Base-by-base conservation (phyloP, 2,329 filamentous ascomycete genomes). In the Tolypocladium tundrense region DNA sequence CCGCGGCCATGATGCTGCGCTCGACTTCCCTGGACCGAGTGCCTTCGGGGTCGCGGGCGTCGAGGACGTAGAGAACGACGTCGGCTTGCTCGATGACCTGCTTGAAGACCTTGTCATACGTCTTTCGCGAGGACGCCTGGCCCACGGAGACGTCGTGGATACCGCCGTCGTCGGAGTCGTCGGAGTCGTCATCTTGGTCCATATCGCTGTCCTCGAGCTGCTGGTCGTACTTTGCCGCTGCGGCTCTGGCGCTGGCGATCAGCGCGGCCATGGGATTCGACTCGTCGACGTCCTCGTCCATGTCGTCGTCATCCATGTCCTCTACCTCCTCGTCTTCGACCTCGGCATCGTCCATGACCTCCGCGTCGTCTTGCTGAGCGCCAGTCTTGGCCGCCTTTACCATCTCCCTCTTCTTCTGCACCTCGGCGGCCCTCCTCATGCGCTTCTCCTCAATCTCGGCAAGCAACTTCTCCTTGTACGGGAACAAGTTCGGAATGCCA, bases 101-200 rank as follows among this genome's bases (percentile, higher is more conserved):
- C 79, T 96, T 96, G 81, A 96, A 97, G 66, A 95, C 86, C 79
- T 96, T 96, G 81, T 96, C 91, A 73, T 93, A 96, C 57, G 91
- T 90, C 73, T 87, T 90, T 67, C 91, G 84, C 56, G 92, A 96
- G 3, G 82, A 81, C 8, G 81, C 79, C 55, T 80, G 74, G 19
- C 77, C 78, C 59, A 79, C 75, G 24, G 75, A 76, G 42, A 84
- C 73, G 50, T 80, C 76, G 43, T 76, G 73, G 31, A 74, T 76
- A n/a, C 83, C 82, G 60, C 83, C 83, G 43, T 86, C 81, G 54
- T 79, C 77, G 13, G 72, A 73, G 39, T 74, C 74, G 56, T 73
- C 71, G 59, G 66, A 67, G 27, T 69, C 70, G 42, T 74, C 73
- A 54, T 73, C 73, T 42, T 77, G 76, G 60, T 82, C 80, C 62